Percentiles rank a stretch among this genome's conserved stretches.
phyloP scores from a whole-genome alignment of 805 yeast genomes.

The Candida palmyrensis region DNA sequence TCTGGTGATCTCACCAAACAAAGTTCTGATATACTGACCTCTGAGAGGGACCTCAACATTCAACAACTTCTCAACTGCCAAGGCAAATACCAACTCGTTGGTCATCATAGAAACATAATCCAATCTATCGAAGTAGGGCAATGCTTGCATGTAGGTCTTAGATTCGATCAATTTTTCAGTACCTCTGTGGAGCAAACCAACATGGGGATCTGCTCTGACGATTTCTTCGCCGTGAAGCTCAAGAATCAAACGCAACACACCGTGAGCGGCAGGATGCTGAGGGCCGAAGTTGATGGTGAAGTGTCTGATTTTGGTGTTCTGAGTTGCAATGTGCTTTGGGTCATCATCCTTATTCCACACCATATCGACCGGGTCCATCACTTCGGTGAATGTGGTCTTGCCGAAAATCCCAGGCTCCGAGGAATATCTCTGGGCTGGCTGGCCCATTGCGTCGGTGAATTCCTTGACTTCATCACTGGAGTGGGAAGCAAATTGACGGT shows the following conservation, averaged over 20 bases:
- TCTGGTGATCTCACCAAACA: conserved; percentile 85
- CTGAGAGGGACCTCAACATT: conserved; percentile 83
- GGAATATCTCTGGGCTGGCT: conserved; percentile 30
- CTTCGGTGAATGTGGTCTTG: conserved; percentile 41
- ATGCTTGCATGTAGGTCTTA: conserved; percentile 82
- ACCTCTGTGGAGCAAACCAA: conserved; percentile 83
- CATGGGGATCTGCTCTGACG: conserved; percentile 83
- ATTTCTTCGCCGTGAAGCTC: conserved; percentile 89
- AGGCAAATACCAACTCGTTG: conserved; percentile 77
- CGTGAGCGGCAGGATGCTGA: conserved; percentile 94
- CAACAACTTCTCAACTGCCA: conserved; percentile 80
- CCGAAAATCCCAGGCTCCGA: conserved; percentile 25
- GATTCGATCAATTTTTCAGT: conserved; percentile 84
- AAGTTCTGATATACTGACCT: conserved; percentile 77
- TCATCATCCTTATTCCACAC: conserved; percentile 40
- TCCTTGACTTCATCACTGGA: conserved; percentile 25
- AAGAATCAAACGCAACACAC: conserved; percentile 79
- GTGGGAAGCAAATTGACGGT: conserved; percentile 17
- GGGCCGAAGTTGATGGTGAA: conserved; percentile 91
- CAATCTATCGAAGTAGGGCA: conserved; percentile 83
- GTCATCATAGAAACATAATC: conserved; percentile 89
- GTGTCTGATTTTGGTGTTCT: conserved; percentile 64
- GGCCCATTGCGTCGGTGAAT: conserved; percentile 34
- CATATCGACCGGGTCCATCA: conserved; percentile 42
- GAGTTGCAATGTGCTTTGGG: conserved; percentile 37